Evolutionary conservation across 1,284 basidiomycete genomes (phyloP).

Genomic region (Sporisorium exsertum): DNA sequence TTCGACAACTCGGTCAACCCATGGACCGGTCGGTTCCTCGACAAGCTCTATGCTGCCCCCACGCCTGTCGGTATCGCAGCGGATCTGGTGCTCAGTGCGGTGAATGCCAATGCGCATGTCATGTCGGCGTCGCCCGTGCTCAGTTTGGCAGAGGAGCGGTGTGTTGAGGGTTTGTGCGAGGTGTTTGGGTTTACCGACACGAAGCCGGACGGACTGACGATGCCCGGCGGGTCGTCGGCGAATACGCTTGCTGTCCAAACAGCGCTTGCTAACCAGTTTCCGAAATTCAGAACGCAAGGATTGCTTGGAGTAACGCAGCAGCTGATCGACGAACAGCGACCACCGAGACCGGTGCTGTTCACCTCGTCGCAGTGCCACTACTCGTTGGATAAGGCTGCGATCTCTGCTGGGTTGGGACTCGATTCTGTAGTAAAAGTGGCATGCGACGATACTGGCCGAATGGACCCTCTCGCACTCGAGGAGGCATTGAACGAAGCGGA

Average conservation of each 20-base stretch:
- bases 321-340: constrained; percentile 22
- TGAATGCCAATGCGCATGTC: constrained; percentile 71
- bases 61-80: constrained; percentile 69
- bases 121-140: constrained; percentile 70
- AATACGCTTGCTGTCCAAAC: constrained; percentile 70
- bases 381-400: constrained; percentile 70
- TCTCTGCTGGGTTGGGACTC: constrained; percentile 70
- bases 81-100: constrained; percentile 68
- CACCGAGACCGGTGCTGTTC: constrained; percentile 66
- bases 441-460: constrained; percentile 60
- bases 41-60: constrained; percentile 70
- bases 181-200: constrained; percentile 63
- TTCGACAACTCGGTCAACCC: constrained; percentile 64
- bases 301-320: constrained; percentile 55
- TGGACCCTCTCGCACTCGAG: constrained; percentile 55
- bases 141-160: constrained; percentile 65
- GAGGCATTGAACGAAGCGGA: constrained; percentile 27
- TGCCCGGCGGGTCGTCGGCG: constrained; percentile 70
- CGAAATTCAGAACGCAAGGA: constrained; percentile 66
- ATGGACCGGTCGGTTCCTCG: constrained; percentile 64
- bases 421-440: constrained; percentile 67
- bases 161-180: constrained; percentile 54
- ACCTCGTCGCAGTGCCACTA: constrained; percentile 70
- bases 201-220: constrained; percentile 62
- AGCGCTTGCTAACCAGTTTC: constrained; percentile 68